Evolutionary conservation across 2,329 filamentous ascomycete species (phyloP).

Genomic region (Coniella vitis): DNA sequence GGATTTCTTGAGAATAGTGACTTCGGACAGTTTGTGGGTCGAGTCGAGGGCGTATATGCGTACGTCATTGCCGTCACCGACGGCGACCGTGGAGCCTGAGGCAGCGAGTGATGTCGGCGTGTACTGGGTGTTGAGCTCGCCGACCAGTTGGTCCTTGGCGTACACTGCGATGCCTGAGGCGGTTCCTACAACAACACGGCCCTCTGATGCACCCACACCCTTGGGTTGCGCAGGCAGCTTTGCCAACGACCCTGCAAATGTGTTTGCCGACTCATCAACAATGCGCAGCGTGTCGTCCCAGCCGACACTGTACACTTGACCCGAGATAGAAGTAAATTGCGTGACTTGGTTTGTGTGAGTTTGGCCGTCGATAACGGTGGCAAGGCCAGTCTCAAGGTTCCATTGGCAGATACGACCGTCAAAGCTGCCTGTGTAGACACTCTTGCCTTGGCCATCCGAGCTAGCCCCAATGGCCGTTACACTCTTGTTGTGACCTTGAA

Average conservation of each 20-base stretch:
- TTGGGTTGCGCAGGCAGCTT: constrained; percentile 77
- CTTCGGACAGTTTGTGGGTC: constrained; percentile 46
- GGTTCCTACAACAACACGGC: constrained; percentile 51
- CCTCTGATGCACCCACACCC: constrained; percentile 53
- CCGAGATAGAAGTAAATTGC: constrained; percentile 57
- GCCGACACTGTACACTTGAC: constrained; percentile 74
- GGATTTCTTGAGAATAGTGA: constrained; percentile 57
- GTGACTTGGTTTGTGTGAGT: constrained; percentile 80
- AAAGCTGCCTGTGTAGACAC: constrained; percentile 83
- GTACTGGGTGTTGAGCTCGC: constrained; percentile 53
- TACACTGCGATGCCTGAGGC: constrained; percentile 45
- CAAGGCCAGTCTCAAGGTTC: constrained; percentile 66
- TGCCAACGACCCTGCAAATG: constrained; percentile 62
- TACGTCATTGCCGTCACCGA: constrained; percentile 65
- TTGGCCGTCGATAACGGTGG: constrained; percentile 68
- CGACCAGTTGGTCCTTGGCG: constrained; percentile 53
- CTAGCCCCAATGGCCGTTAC: constrained; percentile 69
- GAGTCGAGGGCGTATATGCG: constrained; percentile 63
- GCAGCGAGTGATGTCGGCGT: constrained; percentile 67
- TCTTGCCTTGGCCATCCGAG: constrained; percentile 49
- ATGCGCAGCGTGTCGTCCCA: constrained; percentile 91
- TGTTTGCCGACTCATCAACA: constrained; percentile 66
- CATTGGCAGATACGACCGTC: constrained; percentile 83
- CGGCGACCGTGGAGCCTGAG: constrained; percentile 59
- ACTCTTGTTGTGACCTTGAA: constrained; percentile 87